Percentiles rank a stretch among this genome's conserved stretches.
Evolutionary conservation across 2,329 filamentous ascomycete species (phyloP).

Genomic region (Trichoderma sp.): DNA sequence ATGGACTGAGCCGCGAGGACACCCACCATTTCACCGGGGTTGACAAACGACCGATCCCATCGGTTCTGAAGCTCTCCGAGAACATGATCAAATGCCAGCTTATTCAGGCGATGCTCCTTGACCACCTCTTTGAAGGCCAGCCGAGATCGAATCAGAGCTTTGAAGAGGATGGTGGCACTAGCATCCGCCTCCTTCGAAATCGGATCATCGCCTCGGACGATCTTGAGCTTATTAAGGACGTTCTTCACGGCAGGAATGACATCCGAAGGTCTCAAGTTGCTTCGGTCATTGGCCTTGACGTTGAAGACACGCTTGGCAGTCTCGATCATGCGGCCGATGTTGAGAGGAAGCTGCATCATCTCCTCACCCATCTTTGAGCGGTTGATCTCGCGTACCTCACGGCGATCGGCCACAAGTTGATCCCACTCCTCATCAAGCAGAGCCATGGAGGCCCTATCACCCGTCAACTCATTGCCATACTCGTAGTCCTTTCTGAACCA

Average conservation of each 20-base stretch:
- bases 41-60: constrained; percentile 83
- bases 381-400: constrained; percentile 71
- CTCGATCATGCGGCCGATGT: constrained; percentile 87
- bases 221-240: constrained; percentile 74
- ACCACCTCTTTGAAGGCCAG: constrained; percentile 93
- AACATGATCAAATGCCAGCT: constrained; percentile 88
- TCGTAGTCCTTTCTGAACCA: constrained; percentile 65
- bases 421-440: constrained; percentile 90
- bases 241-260: constrained; percentile 78
- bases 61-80: constrained; percentile 87
- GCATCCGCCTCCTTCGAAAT: constrained; percentile 85
- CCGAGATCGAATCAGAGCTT: constrained; percentile 84
- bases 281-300: constrained; percentile 81
- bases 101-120: constrained; percentile 81
- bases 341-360: constrained; percentile 88
- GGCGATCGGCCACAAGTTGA: constrained; percentile 71
- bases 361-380: constrained; percentile 73
- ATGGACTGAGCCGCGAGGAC: constrained; percentile 97
- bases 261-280: constrained; percentile 85
- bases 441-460: constrained; percentile 83
- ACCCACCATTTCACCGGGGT: constrained; percentile 97
- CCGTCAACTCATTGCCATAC: constrained; percentile 81
- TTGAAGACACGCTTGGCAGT: constrained; percentile 89
- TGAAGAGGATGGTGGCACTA: constrained; percentile 89
- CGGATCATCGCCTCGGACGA: constrained; percentile 81